These are phyloP conservation scores for Ophiostoma sp. DNA, from an alignment of 2,329 filamentous ascomycete genomes.

Conservation along the genomic window DNA sequence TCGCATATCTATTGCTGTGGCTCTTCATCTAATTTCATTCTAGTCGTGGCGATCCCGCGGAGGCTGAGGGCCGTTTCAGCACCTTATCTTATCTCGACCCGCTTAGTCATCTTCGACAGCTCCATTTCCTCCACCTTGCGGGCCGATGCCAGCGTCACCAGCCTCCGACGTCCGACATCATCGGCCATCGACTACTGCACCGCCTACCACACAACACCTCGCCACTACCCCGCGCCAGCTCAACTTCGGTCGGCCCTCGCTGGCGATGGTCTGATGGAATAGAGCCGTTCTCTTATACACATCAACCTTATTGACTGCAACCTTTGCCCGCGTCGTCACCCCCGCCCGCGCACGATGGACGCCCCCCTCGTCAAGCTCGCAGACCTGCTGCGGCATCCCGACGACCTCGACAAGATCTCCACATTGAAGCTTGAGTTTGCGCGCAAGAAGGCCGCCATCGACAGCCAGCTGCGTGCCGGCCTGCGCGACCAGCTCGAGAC, in stretches of 20 bases:
- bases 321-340: neutral
- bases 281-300: neutral
- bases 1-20: neutral
- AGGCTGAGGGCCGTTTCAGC: neutral
- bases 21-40: neutral
- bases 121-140: neutral
- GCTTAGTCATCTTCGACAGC: constrained; percentile 1
- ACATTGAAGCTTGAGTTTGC: constrained; percentile 86
- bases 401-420: constrained; percentile 94
- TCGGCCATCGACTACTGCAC: neutral
- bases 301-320: neutral
- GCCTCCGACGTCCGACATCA: neutral
- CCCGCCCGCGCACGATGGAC: constrained; percentile 46
- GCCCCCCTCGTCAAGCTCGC: constrained; percentile 72
- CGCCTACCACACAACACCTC: neutral
- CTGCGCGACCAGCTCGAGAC: constrained; percentile 89
- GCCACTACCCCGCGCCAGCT: neutral
- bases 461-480: constrained; percentile 81
- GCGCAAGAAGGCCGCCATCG: constrained; percentile 87
- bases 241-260: constrained; percentile 19
- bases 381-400: constrained; percentile 88
- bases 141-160: neutral
- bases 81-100: neutral
- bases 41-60: neutral
- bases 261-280: constrained; percentile 21